Base-by-base conservation (phyloP, 1,284 basidiomycete genomes). In the Ceratobasidium theobromae region DNA sequence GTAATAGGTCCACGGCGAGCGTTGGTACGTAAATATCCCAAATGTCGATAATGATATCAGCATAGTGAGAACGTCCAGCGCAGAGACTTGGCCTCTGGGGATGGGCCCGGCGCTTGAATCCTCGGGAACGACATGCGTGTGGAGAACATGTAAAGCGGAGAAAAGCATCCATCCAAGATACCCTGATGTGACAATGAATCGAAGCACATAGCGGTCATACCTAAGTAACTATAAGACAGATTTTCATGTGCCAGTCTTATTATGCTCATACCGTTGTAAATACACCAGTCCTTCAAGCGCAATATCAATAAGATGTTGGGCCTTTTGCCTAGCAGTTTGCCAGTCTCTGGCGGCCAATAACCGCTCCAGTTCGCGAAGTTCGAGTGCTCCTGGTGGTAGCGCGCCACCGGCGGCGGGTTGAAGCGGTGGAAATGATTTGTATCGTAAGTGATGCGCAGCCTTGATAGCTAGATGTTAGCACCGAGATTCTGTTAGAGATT, bases 181-280 rank as follows among this genome's bases (percentile, higher is more conserved):
- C 3, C 90, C 91, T 3, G 80, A 71, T 1, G 82, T 82, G 53
- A 93, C 89, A 67, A 95, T 85, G 0, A 74, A 77, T 25, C 86
- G 83, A 27, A 95, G 85, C 46, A 93, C 76, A 30, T 84, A 79
- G 45, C 90, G 86, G 72, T 95, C 91, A 73, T 94, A 88, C 23
- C 84, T 85, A 70, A 3, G 3, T 9, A 43, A 62, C 25, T 14
- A 30, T 35, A 4, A 27, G 1, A 38, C 3, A 11, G 9, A n/a
- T n/a, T 14, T 27, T 28, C 14, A 9, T 38, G 14, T 12, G 16
- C n/a, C 9, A 18, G 2, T 51, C 38, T 68, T 51, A 9, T 49
- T 38, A 54, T 9, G 72, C 77, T 65, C 60, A 91, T n/a, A n/a
- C 75, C 90, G 93, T 75, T 95, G 89, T 4, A 95, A 81, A 74